Evolutionary conservation across 257 asterid species (phyloP).

Genomic region (Nicotiana otophora): DNA sequence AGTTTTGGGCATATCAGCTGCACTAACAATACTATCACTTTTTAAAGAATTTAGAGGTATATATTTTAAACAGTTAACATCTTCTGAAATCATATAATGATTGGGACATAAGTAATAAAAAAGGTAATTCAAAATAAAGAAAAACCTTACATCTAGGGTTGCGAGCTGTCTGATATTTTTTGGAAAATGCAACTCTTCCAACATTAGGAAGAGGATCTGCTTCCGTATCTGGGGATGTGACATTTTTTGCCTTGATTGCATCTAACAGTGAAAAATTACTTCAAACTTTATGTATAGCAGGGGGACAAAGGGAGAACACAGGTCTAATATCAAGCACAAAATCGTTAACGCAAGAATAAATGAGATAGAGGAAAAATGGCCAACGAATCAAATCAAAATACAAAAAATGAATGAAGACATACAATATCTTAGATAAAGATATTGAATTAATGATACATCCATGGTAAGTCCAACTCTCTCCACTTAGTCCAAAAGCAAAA

Average conservation of each 20-base stretch:
- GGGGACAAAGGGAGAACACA: not conserved
- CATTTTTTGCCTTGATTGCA: slow-evolving; percentile 42
- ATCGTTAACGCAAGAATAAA: not conserved
- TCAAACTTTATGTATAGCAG: not conserved
- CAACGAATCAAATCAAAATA: not conserved
- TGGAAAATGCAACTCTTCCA: slow-evolving; percentile 19
- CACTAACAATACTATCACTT: slow-evolving; percentile 7
- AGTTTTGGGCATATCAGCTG: slow-evolving; percentile 71
- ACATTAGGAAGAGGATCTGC: slow-evolving; percentile 21
- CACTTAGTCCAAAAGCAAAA: not conserved
- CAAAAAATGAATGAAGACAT: not conserved
- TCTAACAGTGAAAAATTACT: slow-evolving; percentile 24
- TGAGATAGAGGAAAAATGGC: not conserved
- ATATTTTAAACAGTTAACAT: not conserved
- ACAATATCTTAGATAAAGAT: not conserved
- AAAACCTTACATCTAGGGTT: slow-evolving; percentile 33
- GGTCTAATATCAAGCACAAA: not conserved
- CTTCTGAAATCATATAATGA: slow-evolving; percentile 5
- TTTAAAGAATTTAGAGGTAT: not conserved
- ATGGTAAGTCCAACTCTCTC: not conserved
- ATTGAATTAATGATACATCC: not conserved
- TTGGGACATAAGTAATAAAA: not conserved
- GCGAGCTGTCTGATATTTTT: slow-evolving; percentile 25
- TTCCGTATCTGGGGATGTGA: slow-evolving; percentile 33
- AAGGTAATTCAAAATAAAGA: slow-evolving; percentile 4